Conservation (phyloP, 345 rosid species). For the Citrus sp. region DNA sequence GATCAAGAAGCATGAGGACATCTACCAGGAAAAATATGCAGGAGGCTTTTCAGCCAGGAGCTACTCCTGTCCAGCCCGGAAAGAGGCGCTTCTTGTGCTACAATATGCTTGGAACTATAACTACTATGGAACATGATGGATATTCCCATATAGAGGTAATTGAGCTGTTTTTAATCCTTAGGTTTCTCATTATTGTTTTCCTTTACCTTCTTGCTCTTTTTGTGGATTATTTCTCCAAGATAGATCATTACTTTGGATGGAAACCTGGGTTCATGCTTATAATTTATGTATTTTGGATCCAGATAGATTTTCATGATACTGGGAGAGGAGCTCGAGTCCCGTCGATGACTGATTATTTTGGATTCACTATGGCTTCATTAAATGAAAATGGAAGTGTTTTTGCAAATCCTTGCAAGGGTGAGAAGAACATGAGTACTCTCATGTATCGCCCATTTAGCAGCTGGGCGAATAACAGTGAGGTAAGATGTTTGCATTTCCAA, state of each 20-base stretch:
- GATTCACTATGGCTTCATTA: conserved; percentile 91
- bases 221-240: not conserved
- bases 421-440: conserved; percentile 86
- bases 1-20: conserved; percentile 26
- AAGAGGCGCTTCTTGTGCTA: conserved; percentile 86
- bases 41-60: conserved; percentile 91
- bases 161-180: conserved; percentile 4
- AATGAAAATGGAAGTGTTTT: conserved; percentile 89
- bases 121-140: conserved; percentile 84
- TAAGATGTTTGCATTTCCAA: conserved; percentile 24
- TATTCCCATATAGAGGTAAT: conserved; percentile 90
- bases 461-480: conserved; percentile 96
- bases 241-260: not conserved
- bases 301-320: conserved; percentile 98
- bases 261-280: conserved; percentile 1
- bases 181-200: not conserved
- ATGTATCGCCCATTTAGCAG: conserved; percentile 87
- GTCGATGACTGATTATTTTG: conserved; percentile 92
- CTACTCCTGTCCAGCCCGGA: conserved; percentile 69
- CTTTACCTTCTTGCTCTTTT: not conserved
- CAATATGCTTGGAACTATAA: conserved; percentile 89
- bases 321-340: conserved; percentile 91
- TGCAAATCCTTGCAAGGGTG: conserved; percentile 93
- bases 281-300: conserved; percentile 21
- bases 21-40: conserved; percentile 65